phyloP scores from a whole-genome alignment of 345 rosid genomes.

The Linum tenue region DNA sequence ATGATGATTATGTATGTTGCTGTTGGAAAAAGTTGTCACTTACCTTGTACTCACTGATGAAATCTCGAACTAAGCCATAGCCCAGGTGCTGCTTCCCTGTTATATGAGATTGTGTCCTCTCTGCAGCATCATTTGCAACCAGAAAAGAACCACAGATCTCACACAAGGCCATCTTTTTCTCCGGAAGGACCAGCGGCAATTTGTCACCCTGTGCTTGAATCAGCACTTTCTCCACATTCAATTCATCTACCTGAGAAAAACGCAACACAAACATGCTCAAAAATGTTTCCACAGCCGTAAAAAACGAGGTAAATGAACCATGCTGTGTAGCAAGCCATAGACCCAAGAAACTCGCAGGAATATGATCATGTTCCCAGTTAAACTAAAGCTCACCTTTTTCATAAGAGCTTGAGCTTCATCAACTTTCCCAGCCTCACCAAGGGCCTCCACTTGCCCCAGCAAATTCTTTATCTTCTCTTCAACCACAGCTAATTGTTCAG shows the following conservation, averaged over 20 bases:
- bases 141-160: constrained; percentile 98
- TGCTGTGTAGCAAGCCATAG: background rate
- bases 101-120: constrained; percentile 96
- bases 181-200: constrained; percentile 65
- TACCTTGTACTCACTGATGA: constrained; percentile 70
- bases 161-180: constrained; percentile 94
- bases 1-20: constrained; percentile 3
- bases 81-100: constrained; percentile 97
- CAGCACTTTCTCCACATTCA: constrained; percentile 69
- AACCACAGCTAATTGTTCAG: constrained; percentile 71
- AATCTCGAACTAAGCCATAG: constrained; percentile 93
- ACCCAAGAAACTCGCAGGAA: background rate
- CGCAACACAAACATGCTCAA: background rate
- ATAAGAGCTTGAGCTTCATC: constrained; percentile 99
- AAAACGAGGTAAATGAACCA: too few relatives aligned
- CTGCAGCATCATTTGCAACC: constrained; percentile 89
- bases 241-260: constrained; percentile 64
- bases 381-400: constrained; percentile 59
- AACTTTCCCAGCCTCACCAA: constrained; percentile 97
- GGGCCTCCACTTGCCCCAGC: constrained; percentile 89
- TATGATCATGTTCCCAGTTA: background rate
- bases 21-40: constrained; percentile 9
- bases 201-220: constrained; percentile 70
- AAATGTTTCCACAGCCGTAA: background rate
- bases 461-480: constrained; percentile 91